Percentiles rank a stretch among this genome's conserved stretches.
These are phyloP conservation scores for Ophiostoma novo-ulmi DNA, from an alignment of 2,329 filamentous ascomycete genomes.

Conservation along the genomic window DNA sequence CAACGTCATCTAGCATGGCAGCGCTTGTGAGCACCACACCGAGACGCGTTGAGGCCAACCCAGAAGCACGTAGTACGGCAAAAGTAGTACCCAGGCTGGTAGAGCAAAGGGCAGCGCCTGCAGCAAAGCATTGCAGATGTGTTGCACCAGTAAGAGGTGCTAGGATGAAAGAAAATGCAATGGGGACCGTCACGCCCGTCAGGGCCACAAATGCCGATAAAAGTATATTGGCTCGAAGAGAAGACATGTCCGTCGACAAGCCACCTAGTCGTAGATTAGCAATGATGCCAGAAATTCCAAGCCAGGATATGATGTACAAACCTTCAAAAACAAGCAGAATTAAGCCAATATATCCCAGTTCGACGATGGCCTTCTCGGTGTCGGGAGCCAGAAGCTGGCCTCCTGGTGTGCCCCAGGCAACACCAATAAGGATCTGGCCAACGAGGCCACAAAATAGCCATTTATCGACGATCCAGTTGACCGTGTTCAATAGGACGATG, in stretches of 20 bases:
- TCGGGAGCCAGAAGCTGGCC: slow-evolving; percentile 52
- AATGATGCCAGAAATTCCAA: not conserved
- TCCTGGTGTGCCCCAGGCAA: slow-evolving; percentile 65
- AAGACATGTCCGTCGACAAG: slow-evolving; percentile 48
- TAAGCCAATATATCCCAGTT: slow-evolving; percentile 69
- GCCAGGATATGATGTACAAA: slow-evolving; percentile 26
- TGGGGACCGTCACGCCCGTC: slow-evolving; percentile 60
- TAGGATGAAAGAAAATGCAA: slow-evolving; percentile 61
- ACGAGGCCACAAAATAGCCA: slow-evolving; percentile 65
- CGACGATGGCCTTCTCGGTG: slow-evolving; percentile 52
- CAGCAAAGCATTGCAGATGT: slow-evolving; percentile 58
- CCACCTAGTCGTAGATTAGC: slow-evolving; percentile 43
- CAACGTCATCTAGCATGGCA: slow-evolving; percentile 77
- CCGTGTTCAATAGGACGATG: slow-evolving; percentile 55
- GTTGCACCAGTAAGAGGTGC: slow-evolving; percentile 45
- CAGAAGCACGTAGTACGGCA: slow-evolving; percentile 45
- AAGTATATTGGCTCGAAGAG: slow-evolving; percentile 54
- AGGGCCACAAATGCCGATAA: slow-evolving; percentile 59
- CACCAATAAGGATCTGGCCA: slow-evolving; percentile 65
- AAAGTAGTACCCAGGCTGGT: slow-evolving; percentile 70
- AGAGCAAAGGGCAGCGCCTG: slow-evolving; percentile 67
- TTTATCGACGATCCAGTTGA: slow-evolving; percentile 54
- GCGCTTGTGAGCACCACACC: slow-evolving; percentile 63
- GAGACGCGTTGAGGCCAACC: slow-evolving; percentile 41
- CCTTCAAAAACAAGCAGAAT: slow-evolving; percentile 68